phyloP scores from a whole-genome alignment of 2,329 filamentous ascomycete species.

The Cadophora gregata region DNA sequence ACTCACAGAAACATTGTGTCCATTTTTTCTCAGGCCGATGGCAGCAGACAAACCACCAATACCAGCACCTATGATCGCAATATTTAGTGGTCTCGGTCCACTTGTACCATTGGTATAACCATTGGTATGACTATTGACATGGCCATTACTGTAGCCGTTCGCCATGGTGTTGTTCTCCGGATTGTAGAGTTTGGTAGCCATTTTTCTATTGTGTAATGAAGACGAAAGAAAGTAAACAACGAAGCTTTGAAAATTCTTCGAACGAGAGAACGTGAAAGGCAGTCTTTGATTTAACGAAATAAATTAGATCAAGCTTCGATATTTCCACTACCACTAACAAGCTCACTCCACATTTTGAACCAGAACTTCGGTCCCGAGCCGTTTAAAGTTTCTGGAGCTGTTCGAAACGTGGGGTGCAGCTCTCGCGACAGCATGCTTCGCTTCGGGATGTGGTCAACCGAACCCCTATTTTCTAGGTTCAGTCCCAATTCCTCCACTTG shows the following conservation, averaged over 20 bases:
- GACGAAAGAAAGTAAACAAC: neutral
- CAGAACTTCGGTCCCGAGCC: neutral
- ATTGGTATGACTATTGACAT: neutral
- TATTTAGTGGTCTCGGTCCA: constrained; percentile 36
- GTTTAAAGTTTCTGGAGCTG: neutral
- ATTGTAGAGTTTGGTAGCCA: constrained; percentile 6
- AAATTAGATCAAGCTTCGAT: neutral
- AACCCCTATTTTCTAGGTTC: constrained; percentile 6
- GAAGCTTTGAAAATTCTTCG: neutral
- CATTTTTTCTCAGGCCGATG: constrained; percentile 46
- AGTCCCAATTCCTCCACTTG: neutral
- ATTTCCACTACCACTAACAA: neutral
- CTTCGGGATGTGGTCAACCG: neutral
- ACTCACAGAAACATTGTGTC: constrained; percentile 31
- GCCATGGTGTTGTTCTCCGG: constrained; percentile 3
- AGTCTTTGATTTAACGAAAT: neutral
- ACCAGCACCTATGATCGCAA: constrained; percentile 45
- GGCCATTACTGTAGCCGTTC: neutral
- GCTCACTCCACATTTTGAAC: neutral
- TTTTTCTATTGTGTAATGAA: neutral
- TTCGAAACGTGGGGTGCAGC: neutral
- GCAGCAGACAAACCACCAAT: constrained; percentile 60
- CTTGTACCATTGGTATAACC: neutral
- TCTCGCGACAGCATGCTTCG: neutral
- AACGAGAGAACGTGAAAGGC: neutral